Conservation (phyloP, 1,139 yeast genomes). For the Scheffersomyces cryptocercus region DNA sequence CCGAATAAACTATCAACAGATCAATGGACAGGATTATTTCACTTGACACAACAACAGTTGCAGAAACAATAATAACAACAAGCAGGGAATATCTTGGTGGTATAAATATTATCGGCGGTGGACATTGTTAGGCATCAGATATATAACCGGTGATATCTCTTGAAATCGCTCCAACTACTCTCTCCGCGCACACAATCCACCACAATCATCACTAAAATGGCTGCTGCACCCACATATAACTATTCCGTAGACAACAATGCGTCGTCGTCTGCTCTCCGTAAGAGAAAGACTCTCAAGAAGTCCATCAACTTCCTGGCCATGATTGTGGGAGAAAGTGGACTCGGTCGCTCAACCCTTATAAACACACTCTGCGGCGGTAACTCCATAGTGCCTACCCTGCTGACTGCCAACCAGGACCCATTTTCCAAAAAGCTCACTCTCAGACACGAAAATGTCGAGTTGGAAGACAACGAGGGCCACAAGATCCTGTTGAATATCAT, state of each 20-base stretch:
- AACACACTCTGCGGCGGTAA: slow-evolving; percentile 84
- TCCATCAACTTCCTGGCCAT: slow-evolving; percentile 56
- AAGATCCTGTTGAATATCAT: slow-evolving; percentile 49
- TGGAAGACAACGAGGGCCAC: slow-evolving; percentile 54
- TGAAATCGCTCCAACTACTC: slow-evolving; percentile 7
- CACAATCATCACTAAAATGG: too few relatives aligned
- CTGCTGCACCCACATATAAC: slow-evolving; percentile 6
- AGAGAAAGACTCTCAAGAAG: slow-evolving; percentile 56
- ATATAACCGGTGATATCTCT: not conserved
- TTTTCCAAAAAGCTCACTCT: slow-evolving; percentile 43
- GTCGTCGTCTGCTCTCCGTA: slow-evolving; percentile 43
- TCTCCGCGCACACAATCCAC: not conserved
- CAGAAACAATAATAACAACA: not conserved
- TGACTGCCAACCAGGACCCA: slow-evolving; percentile 46
- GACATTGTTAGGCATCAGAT: too few relatives aligned
- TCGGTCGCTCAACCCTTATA: slow-evolving; percentile 63
- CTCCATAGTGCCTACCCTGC: slow-evolving; percentile 29
- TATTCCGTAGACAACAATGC: slow-evolving; percentile 17
- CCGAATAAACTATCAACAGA: too few relatives aligned
- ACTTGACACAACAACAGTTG: too few relatives aligned
- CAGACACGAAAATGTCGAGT: slow-evolving; percentile 51
- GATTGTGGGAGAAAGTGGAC: slow-evolving; percentile 62
- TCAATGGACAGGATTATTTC: too few relatives aligned
- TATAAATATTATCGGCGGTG: not conserved
- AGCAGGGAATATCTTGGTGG: not conserved